A percentile compares a stretch with the other conserved stretches of the same genome.
These are phyloP conservation scores for Blastomyces percursus DNA, from an alignment of 2,329 filamentous ascomycete genomes.

Conservation along the genomic window DNA sequence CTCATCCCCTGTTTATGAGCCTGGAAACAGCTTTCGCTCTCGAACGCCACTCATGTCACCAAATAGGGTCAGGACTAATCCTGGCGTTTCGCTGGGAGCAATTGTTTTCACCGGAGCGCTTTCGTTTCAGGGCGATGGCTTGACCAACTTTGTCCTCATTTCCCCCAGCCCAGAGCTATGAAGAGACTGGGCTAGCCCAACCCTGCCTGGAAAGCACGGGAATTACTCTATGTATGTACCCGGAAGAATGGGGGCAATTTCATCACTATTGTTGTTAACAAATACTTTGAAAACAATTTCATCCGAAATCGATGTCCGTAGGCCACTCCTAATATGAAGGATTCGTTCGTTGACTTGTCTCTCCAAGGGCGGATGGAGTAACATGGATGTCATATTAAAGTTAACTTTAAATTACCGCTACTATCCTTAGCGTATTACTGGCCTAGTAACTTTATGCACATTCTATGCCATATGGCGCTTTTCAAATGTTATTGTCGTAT, in stretches of 20 bases:
- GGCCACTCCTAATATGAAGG: background rate
- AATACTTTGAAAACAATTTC: background rate
- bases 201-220: background rate
- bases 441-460: background rate
- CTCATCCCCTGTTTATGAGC: too few relatives aligned
- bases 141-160: background rate
- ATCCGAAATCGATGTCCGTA: background rate
- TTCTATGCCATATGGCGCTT: background rate
- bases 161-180: background rate
- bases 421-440: background rate
- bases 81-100: background rate
- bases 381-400: constrained; percentile 1
- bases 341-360: background rate
- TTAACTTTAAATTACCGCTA: background rate
- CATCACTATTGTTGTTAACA: background rate
- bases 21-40: background rate
- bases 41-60: background rate
- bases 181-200: background rate
- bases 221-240: background rate
- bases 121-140: background rate
- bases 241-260: background rate
- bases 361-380: background rate
- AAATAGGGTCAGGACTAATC: background rate
- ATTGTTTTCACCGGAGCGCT: background rate
- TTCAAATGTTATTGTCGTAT: too few relatives aligned